A percentile compares a stretch with the other conserved stretches of the same genome.
Conservation (phyloP, 2,329 filamentous ascomycete species). For the Tolypocladium endophyticum region DNA sequence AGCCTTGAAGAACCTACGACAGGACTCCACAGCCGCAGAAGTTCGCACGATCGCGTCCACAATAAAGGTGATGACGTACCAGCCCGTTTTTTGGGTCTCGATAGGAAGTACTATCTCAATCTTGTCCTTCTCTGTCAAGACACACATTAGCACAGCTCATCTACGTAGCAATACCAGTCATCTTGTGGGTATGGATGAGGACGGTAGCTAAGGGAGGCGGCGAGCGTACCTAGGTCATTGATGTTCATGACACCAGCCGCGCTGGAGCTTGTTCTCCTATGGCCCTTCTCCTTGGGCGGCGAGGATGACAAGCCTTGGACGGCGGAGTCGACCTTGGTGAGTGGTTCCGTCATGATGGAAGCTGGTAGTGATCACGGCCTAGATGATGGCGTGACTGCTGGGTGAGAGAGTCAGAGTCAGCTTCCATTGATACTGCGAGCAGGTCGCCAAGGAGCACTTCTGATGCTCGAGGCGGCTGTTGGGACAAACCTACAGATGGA, state of each 20-base stretch:
- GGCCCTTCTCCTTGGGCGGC: conserved; percentile 54
- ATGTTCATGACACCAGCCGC: conserved; percentile 63
- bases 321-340: conserved; percentile 87
- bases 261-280: conserved; percentile 63
- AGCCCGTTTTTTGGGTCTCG: conserved; percentile 81
- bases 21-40: background rate
- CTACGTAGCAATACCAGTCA: background rate
- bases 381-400: background rate
- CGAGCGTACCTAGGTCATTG: conserved; percentile 66
- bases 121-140: conserved; percentile 55
- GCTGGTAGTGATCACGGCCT: conserved; percentile 3
- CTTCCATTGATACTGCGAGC: background rate
- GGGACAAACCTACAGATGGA: conserved; percentile 9
- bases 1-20: background rate
- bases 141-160: background rate
- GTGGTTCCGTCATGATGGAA: conserved; percentile 36
- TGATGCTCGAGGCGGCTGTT: background rate
- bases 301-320: conserved; percentile 66
- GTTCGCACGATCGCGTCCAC: background rate
- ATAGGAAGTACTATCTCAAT: conserved; percentile 63
- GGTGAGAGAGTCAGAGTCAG: background rate
- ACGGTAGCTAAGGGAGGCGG: background rate
- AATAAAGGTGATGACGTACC: conserved; percentile 43
- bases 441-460: background rate
- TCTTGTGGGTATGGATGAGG: background rate